phyloP scores from a whole-genome alignment of 225 moss, liverwort and hornwort genomes.

The Takakia lepidozioides region DNA sequence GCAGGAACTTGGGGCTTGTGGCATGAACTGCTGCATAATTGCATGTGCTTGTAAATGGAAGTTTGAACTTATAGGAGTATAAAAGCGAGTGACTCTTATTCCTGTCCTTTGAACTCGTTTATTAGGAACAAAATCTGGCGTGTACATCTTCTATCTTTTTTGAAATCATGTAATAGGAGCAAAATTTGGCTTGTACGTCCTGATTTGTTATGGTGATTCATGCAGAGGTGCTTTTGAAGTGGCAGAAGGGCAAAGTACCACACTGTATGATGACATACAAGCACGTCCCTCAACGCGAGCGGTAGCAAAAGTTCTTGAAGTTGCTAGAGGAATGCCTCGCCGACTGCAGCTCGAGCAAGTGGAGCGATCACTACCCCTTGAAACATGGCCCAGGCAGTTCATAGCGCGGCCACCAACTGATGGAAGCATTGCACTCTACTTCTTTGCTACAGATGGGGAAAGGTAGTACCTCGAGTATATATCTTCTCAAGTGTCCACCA shows the following conservation, averaged over 20 bases:
- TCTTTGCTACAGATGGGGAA: constrained; percentile 68
- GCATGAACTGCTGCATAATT: too few species aligned
- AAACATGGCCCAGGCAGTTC: constrained; percentile 97
- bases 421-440: constrained; percentile 90
- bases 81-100: too few species aligned
- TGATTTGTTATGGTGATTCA: too few species aligned
- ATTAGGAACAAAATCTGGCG: too few species aligned
- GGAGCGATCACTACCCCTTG: constrained; percentile 54
- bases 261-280: constrained; percentile 63
- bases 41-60: too few species aligned
- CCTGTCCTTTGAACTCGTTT: too few species aligned
- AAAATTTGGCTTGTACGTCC: too few species aligned
- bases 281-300: constrained; percentile 81
- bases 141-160: too few species aligned
- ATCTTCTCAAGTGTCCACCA: background rate
- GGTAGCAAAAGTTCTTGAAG: constrained; percentile 78
- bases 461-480: constrained; percentile 32
- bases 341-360: constrained; percentile 79
- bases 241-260: constrained; percentile 50
- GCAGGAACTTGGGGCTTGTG: too few species aligned
- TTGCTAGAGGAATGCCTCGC: constrained; percentile 66
- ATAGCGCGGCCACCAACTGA: constrained; percentile 64
- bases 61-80: too few species aligned
- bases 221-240: constrained; percentile 89
- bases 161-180: too few species aligned